Evolutionary conservation across 805 yeast species (phyloP).

Genomic region (Kregervanrija fluxuum): DNA sequence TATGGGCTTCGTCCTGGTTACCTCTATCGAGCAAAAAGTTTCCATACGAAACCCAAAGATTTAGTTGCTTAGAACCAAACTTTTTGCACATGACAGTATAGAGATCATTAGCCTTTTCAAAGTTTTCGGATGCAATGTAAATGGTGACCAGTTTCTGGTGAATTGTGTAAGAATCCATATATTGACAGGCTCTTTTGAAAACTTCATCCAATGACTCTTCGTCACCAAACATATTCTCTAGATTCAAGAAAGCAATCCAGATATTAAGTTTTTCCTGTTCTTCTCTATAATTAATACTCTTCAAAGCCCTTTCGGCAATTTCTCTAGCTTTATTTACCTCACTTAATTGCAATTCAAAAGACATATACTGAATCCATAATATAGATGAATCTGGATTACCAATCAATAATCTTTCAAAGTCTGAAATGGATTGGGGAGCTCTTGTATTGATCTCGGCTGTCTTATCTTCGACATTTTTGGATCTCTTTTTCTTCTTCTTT

Average conservation of each 20-base stretch:
- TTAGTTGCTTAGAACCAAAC: conserved; percentile 60
- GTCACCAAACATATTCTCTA: conserved; percentile 91
- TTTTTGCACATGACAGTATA: conserved; percentile 67
- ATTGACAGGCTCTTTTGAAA: conserved; percentile 80
- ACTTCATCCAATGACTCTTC: conserved; percentile 72
- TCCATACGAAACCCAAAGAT: conserved; percentile 81
- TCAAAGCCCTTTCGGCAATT: conserved; percentile 85
- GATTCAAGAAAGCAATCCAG: conserved; percentile 91
- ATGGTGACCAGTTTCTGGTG: conserved; percentile 75
- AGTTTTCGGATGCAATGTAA: conserved; percentile 65
- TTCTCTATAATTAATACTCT: conserved; percentile 82
- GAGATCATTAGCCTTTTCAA: conserved; percentile 59
- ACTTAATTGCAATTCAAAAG: conserved; percentile 91
- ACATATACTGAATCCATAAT: conserved; percentile 97
- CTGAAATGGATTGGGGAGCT: conserved; percentile 86
- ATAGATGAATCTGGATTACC: conserved; percentile 93
- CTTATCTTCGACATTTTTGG: conserved; percentile 55
- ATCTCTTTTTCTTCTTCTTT: conserved; percentile 39
- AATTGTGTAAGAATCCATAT: conserved; percentile 82
- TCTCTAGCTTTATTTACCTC: conserved; percentile 93
- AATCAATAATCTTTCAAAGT: conserved; percentile 84
- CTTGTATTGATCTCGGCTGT: conserved; percentile 79
- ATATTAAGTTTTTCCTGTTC: conserved; percentile 89
- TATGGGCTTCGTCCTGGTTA: conserved; percentile 55
- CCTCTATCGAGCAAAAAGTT: conserved; percentile 61